Percentiles rank a stretch among this genome's conserved stretches.
phyloP scores from a whole-genome alignment of 2,329 filamentous ascomycete species.

The Mycosphaerelloides madeirae region DNA sequence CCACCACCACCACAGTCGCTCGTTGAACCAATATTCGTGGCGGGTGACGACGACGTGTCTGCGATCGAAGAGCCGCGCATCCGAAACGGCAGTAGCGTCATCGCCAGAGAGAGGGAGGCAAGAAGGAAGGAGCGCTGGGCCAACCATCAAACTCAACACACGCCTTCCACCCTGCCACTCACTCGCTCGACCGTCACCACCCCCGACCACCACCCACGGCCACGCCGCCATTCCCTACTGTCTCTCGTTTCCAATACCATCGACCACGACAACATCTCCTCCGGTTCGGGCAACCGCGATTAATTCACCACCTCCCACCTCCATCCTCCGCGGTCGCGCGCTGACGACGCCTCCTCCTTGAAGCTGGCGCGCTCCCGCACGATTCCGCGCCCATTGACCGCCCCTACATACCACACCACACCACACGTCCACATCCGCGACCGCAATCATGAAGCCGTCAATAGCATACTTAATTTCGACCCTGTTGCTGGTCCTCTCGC shows the following conservation, averaged over 20 bases:
- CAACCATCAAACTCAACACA: too few species aligned
- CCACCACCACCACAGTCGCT: too few species aligned
- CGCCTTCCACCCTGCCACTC: constrained; percentile 3
- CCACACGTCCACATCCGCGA: constrained; percentile 1
- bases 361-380: constrained; percentile 7
- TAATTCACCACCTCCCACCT: background rate
- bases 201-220: constrained; percentile 1
- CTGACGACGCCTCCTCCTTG: constrained; percentile 14
- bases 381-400: background rate
- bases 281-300: constrained; percentile 1
- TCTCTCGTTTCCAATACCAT: background rate
- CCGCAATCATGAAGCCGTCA: constrained; percentile 25
- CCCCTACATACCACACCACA: constrained; percentile 4
- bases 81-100: constrained; percentile 4
- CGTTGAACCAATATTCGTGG: too few species aligned
- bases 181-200: constrained; percentile 2
- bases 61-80: too few species aligned
- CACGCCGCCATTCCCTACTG: background rate
- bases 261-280: background rate
- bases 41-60: too few species aligned
- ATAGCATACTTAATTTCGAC: constrained; percentile 23
- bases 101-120: background rate
- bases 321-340: constrained; percentile 11
- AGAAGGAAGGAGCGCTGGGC: too few species aligned
- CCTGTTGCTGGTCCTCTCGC: constrained; percentile 37